Base-by-base conservation (phyloP, 192 early-diverging fungal species). In the Allomyces arbusculus region DNA sequence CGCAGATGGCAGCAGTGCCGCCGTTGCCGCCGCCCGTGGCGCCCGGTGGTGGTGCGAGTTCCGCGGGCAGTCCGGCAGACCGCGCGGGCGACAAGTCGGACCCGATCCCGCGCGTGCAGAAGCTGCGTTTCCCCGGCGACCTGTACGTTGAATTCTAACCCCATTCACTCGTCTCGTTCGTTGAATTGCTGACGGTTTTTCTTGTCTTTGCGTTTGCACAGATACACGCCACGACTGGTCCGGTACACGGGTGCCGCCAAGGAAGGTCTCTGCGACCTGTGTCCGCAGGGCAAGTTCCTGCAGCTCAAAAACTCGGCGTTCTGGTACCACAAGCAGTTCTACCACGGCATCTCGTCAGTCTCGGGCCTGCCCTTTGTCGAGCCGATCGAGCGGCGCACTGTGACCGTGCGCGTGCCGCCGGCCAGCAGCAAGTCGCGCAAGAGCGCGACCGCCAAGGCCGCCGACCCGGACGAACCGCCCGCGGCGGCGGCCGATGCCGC, bases 271-370 rank as follows among this genome's bases (percentile, higher is more conserved):
- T 91, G 90, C 75, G 89, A 90, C 33, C 81, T 83, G 6, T 91
- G 90, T 67, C 71, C 75, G 62, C 87, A 88, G 8, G 89, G 89
- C 6, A 88, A 87, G 66, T 91, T 89, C 88, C 77, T 91, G 61
- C 89, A 91, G 68, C 79, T 91, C 23, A 91, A 90, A 69, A 91
- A 91, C 71, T 87, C 86, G 66, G 90, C 90, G 20, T 91, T 77
- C 68, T 91, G 90, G 90, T 91, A 89, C 68, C 88, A 89, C 70
- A 91, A 91, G 76, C 90, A 89, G 75, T 90, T 89, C 63, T 82
- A 78, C 50, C 88, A 91, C 71, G 90, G 90, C 45, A 88, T 90
- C 43, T 90, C 89, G n/a, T 88, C 86, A 0, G 86, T 89, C 6
- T 89, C 90, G 20, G 86, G 90, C 26, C 79, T 83, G 62, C 75